phyloP scores from a whole-genome alignment of 1,284 basidiomycete genomes.

The Blastosporella zonata region DNA sequence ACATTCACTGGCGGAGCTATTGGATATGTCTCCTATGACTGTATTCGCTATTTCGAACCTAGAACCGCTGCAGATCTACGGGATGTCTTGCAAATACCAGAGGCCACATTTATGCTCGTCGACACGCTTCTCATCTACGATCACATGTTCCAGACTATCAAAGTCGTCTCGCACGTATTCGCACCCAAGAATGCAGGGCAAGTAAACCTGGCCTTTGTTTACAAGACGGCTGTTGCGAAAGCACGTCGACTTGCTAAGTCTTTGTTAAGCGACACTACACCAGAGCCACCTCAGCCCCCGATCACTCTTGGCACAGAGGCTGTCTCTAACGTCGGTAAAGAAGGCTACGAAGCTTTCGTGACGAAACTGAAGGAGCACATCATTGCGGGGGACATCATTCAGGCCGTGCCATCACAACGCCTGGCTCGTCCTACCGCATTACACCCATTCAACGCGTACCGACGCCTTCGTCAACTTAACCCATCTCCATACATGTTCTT shows the following conservation, averaged over 20 bases:
- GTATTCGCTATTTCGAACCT: conserved; percentile 95
- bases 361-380: conserved; percentile 93
- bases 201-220: conserved; percentile 71
- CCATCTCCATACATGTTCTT: conserved; percentile 99
- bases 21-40: conserved; percentile 97
- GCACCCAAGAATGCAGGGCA: conserved; percentile 66
- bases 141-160: conserved; percentile 93
- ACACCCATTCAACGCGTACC: conserved; percentile 97
- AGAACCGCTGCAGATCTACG: conserved; percentile 75
- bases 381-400: conserved; percentile 96
- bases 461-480: conserved; percentile 91
- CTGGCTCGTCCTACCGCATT: conserved; percentile 82
- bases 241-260: conserved; percentile 72
- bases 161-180: conserved; percentile 95
- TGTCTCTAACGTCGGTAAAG: conserved; percentile 90
- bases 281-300: conserved; percentile 65
- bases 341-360: conserved; percentile 91
- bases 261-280: conserved; percentile 56
- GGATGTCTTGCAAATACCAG: conserved; percentile 84
- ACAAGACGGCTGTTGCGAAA: conserved; percentile 79
- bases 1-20: conserved; percentile 98
- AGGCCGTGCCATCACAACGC: conserved; percentile 96
- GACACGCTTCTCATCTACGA: conserved; percentile 96
- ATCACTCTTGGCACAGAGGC: conserved; percentile 71
- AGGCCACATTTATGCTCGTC: conserved; percentile 95